Base-by-base conservation (phyloP, 495 filamentous ascomycete species). In the Chaetomium tenue region DNA sequence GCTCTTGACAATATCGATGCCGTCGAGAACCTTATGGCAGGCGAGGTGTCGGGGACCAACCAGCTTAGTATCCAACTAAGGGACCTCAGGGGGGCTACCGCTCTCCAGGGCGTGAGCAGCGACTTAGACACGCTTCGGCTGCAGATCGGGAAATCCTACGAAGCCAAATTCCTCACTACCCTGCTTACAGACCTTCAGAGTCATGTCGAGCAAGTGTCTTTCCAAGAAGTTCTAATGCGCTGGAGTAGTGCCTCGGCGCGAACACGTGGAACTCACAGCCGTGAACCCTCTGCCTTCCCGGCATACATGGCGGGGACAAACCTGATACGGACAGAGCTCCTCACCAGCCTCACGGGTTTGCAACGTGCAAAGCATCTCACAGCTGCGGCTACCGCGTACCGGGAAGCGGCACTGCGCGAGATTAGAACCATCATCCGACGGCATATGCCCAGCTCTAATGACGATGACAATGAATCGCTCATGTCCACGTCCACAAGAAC, bases 401-500 rank as follows among this genome's bases (percentile, higher is more conserved):
- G 92, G 65, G 93, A 93, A n/a, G 87, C 91, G 0, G 84, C 93
- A 16, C 77, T 96, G 56, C 87, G 90, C 22, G 94, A 98, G 76
- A 88, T 97, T 71, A 91, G 93, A 66, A 87, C 83, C 23, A 80
- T 98, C 23, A 94, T 99, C 53, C 88, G 91, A 44, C 83, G 87
- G 61, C 88, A 92, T 33, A 82, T 99, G 54, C 94, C 94, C 5
- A 94, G 90, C 67, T 94, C 91, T 40, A 93, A 85, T 70, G 93
- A 97, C 60, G 93, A 98, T 70, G 94, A 98, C 69, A 89, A 87
- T 61, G 92, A 97, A 71, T 96, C 91, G 2, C 86, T 92, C 75
- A 87, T 93, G 72, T 99, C 94, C 0, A 83, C 86, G 6, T 94
- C 92, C 28, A 97, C 95, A 0, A 81, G 90, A 70, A 85, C 84